Percentiles rank a stretch among this genome's conserved stretches.
These are phyloP conservation scores for Beauveria pseudobassiana DNA, from an alignment of 2,329 filamentous ascomycete species.

Conservation along the genomic window DNA sequence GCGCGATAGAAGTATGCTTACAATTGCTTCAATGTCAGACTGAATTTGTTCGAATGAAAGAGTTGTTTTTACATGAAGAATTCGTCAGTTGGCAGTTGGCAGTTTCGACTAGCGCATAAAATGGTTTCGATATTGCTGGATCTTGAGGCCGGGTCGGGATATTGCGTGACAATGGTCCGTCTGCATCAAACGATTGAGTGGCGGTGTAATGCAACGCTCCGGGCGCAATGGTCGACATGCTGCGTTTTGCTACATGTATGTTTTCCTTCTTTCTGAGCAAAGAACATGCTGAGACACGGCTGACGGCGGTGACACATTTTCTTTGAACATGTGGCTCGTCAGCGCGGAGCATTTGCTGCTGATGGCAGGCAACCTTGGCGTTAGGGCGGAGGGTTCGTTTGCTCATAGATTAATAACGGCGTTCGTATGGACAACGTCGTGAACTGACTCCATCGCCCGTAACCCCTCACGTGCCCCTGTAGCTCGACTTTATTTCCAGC, in stretches of 20 bases:
- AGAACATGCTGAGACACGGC: background rate
- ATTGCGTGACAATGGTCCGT: background rate
- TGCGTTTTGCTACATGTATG: background rate
- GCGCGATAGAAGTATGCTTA: background rate
- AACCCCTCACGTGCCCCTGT: background rate
- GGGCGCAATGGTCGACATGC: background rate
- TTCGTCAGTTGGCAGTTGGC: too few relatives aligned
- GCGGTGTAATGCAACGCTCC: background rate
- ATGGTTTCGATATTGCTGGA: background rate
- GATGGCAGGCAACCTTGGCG: background rate
- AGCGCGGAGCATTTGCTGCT: background rate
- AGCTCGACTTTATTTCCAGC: background rate
- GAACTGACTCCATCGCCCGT: background rate
- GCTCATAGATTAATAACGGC: background rate
- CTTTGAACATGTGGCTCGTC: background rate
- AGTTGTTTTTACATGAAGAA: background rate
- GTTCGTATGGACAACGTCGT: background rate
- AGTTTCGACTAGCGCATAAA: too few relatives aligned
- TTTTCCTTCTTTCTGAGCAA: too few relatives aligned
- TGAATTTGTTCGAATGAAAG: background rate
- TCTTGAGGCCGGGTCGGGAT: too few relatives aligned
- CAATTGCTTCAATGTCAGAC: background rate
- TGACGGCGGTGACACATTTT: background rate
- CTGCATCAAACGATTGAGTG: background rate
- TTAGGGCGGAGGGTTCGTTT: background rate